A percentile compares a stretch with the other conserved stretches of the same genome.
Conservation (phyloP, 2,329 filamentous ascomycete species). For the Aspergillus novoparasiticus region DNA sequence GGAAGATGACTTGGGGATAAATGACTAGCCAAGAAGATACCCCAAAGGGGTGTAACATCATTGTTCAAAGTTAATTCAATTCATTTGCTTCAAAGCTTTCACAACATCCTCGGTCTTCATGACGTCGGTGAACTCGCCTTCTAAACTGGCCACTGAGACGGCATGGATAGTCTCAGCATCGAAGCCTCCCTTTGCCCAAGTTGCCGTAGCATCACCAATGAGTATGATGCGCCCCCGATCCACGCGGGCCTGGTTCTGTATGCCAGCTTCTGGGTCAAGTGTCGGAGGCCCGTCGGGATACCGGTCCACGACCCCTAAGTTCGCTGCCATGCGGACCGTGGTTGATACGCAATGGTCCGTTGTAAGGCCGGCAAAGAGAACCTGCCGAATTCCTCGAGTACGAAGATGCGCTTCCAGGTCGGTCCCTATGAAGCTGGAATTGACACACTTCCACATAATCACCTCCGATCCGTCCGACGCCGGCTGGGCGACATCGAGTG, state of each 20-base stretch:
- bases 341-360: slow-evolving; percentile 56
- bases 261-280: slow-evolving; percentile 10
- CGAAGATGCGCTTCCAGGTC: slow-evolving; percentile 43
- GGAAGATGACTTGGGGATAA: background rate
- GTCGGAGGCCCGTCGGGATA: slow-evolving; percentile 19
- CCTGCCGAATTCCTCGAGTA: slow-evolving; percentile 36
- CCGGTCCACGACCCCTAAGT: slow-evolving; percentile 47
- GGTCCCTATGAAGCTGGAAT: slow-evolving; percentile 52
- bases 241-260: slow-evolving; percentile 20
- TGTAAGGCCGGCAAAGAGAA: slow-evolving; percentile 48
- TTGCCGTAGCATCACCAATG: slow-evolving; percentile 51
- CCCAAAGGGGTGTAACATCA: background rate
- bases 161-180: slow-evolving; percentile 51
- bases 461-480: slow-evolving; percentile 37
- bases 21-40: background rate
- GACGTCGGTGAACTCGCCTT: slow-evolving; percentile 50
- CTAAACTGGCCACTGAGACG: slow-evolving; percentile 49
- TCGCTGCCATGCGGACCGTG: slow-evolving; percentile 51
- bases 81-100: slow-evolving; percentile 23
- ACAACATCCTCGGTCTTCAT: slow-evolving; percentile 41
- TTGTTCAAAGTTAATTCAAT: background rate
- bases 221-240: slow-evolving; percentile 43
- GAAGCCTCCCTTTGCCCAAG: slow-evolving; percentile 46
- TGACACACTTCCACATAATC: slow-evolving; percentile 49
- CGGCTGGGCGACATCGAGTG: slow-evolving; percentile 35